A percentile compares a stretch with the other conserved stretches of the same genome.
Conservation (phyloP, 345 rosid species). For the Eutrema japonicum region DNA sequence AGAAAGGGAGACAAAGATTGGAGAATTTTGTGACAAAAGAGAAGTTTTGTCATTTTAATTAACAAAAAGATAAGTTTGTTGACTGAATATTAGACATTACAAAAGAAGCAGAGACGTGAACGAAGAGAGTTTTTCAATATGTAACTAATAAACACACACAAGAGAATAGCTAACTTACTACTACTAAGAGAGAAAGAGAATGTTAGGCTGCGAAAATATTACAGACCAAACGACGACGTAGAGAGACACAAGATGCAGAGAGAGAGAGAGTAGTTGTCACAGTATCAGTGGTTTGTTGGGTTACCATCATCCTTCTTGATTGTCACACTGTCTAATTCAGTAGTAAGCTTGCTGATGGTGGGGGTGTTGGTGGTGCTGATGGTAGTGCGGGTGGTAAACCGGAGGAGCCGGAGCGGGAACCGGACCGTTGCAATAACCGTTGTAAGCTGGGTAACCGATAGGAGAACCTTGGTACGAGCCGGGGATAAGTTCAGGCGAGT, state of each 20-base stretch:
- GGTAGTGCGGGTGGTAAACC: conserved; percentile 45
- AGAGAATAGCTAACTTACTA: conserved; percentile 35
- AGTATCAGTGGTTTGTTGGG: conserved; percentile 40
- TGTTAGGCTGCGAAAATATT: conserved; percentile 44
- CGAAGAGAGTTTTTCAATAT: conserved; percentile 16
- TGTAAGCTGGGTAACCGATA: conserved; percentile 40
- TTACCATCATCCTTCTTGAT: conserved; percentile 42
- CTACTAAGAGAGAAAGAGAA: conserved; percentile 13
- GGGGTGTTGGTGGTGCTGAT: conserved; percentile 43
- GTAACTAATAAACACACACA: conserved; percentile 37
- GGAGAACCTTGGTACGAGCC: conserved; percentile 47
- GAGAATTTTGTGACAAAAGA: conserved; percentile 22
- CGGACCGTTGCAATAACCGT: conserved; percentile 44
- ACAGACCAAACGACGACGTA: conserved; percentile 41
- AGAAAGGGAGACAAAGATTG: neutral
- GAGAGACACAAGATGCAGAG: conserved; percentile 32
- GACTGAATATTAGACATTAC: conserved; percentile 39
- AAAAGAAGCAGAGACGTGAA: conserved; percentile 22
- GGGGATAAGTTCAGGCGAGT: conserved; percentile 42
- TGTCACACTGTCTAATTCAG: conserved; percentile 47
- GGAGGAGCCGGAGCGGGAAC: conserved; percentile 45
- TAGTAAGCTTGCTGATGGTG: conserved; percentile 49
- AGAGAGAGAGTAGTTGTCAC: conserved; percentile 37
- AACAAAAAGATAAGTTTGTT: conserved; percentile 32
- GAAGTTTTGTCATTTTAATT: conserved; percentile 27